Evolutionary conservation across 1,284 basidiomycete genomes (phyloP), one percentile per base, ranked within the genome.

Genomic region (Anthracocystis setariae): DNA sequence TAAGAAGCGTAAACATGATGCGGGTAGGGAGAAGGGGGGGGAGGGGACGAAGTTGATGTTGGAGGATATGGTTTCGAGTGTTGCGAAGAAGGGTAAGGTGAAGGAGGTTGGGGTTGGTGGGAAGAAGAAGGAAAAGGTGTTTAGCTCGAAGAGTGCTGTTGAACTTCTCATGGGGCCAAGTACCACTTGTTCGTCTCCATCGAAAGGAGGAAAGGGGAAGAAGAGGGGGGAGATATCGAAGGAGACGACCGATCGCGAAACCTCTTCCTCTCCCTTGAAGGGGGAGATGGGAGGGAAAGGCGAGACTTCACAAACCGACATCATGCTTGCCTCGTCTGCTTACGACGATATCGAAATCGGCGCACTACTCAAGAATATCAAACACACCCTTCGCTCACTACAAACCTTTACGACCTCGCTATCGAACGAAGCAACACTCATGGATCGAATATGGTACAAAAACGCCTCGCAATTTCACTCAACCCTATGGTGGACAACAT

Each of bases 401-500:
- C 23, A 27, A 17, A 3, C 24, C 1, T 8, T 37, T 12, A 24
- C 66, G 0, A 2, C 18, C 2, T n/a, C 13, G 0, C 37, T 71
- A 0, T 10, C 25, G 0, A 0, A 8, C 12, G 60, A 68, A 24
- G 3, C 23, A 0, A 8, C 1, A 12, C 20, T 73, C 12, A 13
- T 68, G 8, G 56, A 60, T 20, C 40, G 53, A 15, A 21, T 68
- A 3, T 68, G 65, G 65, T 73, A 73, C 48, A 73, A 73, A 38
- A 67, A 67, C 37, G 25, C 27, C 3, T 46, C 45, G n/a, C 70
- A 73, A 48, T 69, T 73, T 44, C 15, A 46, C 0, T 21, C 23
- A 3, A 61, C 70, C 2, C 12, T 51, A 0, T 73, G 70, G 70
- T 73, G 56, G 57, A 12, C 0, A 3, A 17, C 20, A 8, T 51